These are phyloP conservation scores for Saccharum hybrid DNA, from an alignment of 202 grass and related monocot species.

Conservation along the genomic window DNA sequence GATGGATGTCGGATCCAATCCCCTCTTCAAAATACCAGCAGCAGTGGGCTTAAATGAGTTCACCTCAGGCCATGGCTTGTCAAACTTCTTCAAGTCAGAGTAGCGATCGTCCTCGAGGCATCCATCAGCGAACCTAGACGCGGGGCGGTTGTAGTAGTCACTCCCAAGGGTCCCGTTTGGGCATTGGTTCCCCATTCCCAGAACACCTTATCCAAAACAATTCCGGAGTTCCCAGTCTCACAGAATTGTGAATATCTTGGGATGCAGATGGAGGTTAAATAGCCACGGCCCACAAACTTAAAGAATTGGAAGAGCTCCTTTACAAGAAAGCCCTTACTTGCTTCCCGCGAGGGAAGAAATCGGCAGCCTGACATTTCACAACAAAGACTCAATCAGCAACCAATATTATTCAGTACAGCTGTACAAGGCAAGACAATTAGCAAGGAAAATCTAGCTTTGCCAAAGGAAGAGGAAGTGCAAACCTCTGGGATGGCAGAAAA, in stretches of 20 bases:
- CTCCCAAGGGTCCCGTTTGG: constrained; percentile 65
- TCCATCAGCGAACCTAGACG: constrained; percentile 44
- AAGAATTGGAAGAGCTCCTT: constrained; percentile 5
- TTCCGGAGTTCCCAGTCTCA: constrained; percentile 43
- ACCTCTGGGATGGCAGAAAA: constrained; percentile 53
- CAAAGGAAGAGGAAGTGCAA: constrained; percentile 41
- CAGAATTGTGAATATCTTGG: constrained; percentile 2
- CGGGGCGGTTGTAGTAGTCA: constrained; percentile 46
- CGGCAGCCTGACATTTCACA: constrained; percentile 42
- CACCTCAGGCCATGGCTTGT: constrained; percentile 46
- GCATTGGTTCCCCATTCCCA: constrained; percentile 59
- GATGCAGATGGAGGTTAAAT: constrained; percentile 40
- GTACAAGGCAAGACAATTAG: constrained; percentile 36
- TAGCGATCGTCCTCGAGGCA: constrained; percentile 35
- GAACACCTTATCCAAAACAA: constrained; percentile 27
- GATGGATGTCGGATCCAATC: constrained; percentile 50
- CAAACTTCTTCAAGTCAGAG: constrained; percentile 53
- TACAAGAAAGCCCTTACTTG: constrained; percentile 13
- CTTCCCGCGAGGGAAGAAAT: constrained; percentile 30
- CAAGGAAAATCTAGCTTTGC: neutral
- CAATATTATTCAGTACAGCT: constrained; percentile 11
- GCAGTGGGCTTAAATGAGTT: constrained; percentile 46
- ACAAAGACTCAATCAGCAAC: constrained; percentile 49
- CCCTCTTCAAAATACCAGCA: constrained; percentile 45
- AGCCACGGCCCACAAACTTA: neutral